A percentile compares a stretch with the other conserved stretches of the same genome.
Evolutionary conservation across 148 eudicot species (phyloP).

Genomic region (Camellia granthamiana): DNA sequence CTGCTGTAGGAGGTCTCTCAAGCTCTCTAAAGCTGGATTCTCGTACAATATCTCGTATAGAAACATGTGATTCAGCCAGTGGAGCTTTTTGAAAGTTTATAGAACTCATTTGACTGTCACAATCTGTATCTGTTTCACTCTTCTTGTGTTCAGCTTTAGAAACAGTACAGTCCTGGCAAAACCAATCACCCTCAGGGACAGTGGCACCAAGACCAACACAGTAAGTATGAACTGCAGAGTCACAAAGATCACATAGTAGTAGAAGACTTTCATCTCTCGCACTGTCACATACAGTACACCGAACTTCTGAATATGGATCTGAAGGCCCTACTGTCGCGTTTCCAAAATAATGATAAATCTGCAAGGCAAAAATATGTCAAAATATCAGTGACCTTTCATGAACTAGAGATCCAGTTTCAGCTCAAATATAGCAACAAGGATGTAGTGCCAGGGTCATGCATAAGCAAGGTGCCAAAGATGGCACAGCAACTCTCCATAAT

Average conservation of each 20-base stretch:
- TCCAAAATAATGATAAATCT: slow-evolving; percentile 56
- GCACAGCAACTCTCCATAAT: not conserved
- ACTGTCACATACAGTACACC: slow-evolving; percentile 53
- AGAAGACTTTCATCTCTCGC: slow-evolving; percentile 57
- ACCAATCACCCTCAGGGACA: slow-evolving; percentile 96
- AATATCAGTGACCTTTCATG: not conserved
- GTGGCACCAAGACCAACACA: slow-evolving; percentile 86
- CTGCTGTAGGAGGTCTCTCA: slow-evolving; percentile 31
- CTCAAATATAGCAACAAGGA: not conserved
- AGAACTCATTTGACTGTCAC: slow-evolving; percentile 18
- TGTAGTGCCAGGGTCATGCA: not conserved
- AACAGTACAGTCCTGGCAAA: slow-evolving; percentile 67
- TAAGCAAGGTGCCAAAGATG: not conserved
- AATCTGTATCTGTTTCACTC: slow-evolving; percentile 22
- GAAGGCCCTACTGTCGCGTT: slow-evolving; percentile 36
- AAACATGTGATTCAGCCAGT: slow-evolving; percentile 29
- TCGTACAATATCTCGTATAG: slow-evolving; percentile 57
- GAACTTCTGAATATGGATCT: slow-evolving; percentile 54
- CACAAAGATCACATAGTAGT: slow-evolving; percentile 87
- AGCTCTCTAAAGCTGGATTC: slow-evolving; percentile 25
- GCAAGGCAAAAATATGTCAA: slow-evolving; percentile 17
- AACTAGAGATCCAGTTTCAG: not conserved
- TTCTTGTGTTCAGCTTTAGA: slow-evolving; percentile 51
- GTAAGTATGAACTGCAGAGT: slow-evolving; percentile 66
- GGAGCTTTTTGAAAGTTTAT: slow-evolving; percentile 8